Percentiles rank a stretch among this genome's conserved stretches.
phyloP scores from a whole-genome alignment of 176 grass and related monocot species.

The Rhynchospora tenuis region DNA sequence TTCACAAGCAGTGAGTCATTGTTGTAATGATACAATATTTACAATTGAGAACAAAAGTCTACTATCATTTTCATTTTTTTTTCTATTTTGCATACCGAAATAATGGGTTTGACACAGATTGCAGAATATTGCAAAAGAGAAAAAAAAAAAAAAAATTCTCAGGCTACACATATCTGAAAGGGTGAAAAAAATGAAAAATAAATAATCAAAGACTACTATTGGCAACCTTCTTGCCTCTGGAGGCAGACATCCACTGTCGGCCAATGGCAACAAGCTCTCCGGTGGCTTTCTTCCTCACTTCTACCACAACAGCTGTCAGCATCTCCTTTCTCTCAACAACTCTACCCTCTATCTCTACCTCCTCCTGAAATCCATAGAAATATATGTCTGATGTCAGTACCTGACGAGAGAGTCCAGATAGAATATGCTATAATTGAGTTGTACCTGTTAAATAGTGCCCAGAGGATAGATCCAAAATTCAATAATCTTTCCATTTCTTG shows the following conservation, averaged over 20 bases:
- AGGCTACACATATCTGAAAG: not conserved
- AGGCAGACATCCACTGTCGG: slow-evolving; percentile 60
- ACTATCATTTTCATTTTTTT: not conserved
- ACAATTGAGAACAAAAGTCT: not conserved
- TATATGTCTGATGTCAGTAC: not conserved
- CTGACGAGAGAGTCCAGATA: not conserved
- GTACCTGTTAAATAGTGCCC: not conserved
- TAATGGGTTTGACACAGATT: not conserved
- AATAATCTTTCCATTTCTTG: not conserved
- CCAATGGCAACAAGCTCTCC: slow-evolving; percentile 54
- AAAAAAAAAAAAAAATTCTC: not conserved
- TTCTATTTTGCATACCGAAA: not conserved
- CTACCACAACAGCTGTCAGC: slow-evolving; percentile 51
- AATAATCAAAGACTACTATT: slow-evolving; percentile 30
- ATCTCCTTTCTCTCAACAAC: slow-evolving; percentile 48
- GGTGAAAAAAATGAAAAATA: not conserved
- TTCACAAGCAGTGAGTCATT: not conserved
- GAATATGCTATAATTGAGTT: not conserved
- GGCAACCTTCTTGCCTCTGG: slow-evolving; percentile 32
- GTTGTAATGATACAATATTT: not conserved
- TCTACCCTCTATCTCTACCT: slow-evolving; percentile 57
- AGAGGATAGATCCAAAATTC: not conserved
- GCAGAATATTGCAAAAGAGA: not conserved
- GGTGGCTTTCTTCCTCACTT: slow-evolving; percentile 49
- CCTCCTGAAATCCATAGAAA: slow-evolving; percentile 40